These are phyloP conservation scores for Suillus paluster DNA, from an alignment of 768 basidiomycete species.

Conservation along the genomic window DNA sequence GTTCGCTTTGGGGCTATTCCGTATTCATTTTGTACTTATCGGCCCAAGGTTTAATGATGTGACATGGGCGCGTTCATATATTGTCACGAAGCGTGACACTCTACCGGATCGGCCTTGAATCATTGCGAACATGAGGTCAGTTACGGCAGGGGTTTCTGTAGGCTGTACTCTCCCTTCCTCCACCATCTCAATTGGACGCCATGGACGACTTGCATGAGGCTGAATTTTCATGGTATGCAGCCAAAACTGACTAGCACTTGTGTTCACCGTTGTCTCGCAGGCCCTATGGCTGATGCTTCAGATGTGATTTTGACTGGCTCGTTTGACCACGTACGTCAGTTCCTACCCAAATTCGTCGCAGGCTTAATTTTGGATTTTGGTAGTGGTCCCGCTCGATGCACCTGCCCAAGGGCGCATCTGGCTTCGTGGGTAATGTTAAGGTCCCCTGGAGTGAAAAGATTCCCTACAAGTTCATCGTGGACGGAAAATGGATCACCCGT, in stretches of 20 bases:
- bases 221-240: constrained; percentile 53
- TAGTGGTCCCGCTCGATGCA: constrained; percentile 67
- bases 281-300: constrained; percentile 59
- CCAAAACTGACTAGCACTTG: constrained; percentile 20
- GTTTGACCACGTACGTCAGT: constrained; percentile 70
- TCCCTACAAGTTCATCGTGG: constrained; percentile 81
- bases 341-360: constrained; percentile 17
- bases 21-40: neutral
- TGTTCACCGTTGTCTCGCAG: constrained; percentile 38
- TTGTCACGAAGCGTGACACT: neutral
- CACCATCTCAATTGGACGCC: constrained; percentile 17
- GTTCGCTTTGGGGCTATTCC: neutral
- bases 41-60: neutral
- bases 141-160: constrained; percentile 3
- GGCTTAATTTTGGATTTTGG: neutral
- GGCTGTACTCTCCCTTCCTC: constrained; percentile 7
- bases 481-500: constrained; percentile 64
- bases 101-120: neutral
- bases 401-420: constrained; percentile 54
- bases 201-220: constrained; percentile 55
- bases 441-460: constrained; percentile 69
- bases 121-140: constrained; percentile 5
- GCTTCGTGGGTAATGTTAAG: constrained; percentile 57
- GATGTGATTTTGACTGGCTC: constrained; percentile 75
- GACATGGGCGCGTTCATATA: neutral